A percentile compares a stretch with the other conserved stretches of the same genome.
phyloP scores from a whole-genome alignment of 1,284 basidiomycete genomes.

The Coniophora puteana region DNA sequence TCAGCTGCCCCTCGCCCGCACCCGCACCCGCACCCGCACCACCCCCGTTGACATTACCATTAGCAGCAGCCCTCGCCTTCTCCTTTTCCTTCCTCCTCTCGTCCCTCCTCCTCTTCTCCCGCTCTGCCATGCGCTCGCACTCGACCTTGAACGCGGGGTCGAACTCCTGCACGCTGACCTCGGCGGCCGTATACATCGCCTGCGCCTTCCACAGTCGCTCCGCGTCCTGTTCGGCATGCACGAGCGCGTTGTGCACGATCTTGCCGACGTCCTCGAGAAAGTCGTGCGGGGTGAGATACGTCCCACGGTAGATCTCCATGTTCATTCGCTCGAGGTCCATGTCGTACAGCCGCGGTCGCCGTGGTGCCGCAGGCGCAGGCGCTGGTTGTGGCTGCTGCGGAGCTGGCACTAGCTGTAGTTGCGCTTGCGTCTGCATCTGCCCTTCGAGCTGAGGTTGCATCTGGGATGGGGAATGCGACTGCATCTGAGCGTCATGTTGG shows the following conservation, averaged over 20 bases:
- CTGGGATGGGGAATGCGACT: slow-evolving; percentile 9
- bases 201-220: slow-evolving; percentile 82
- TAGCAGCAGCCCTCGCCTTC: slow-evolving; percentile 24
- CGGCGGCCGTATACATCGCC: slow-evolving; percentile 85
- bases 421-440: slow-evolving; percentile 33
- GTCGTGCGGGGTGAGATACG: slow-evolving; percentile 84
- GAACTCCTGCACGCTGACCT: slow-evolving; percentile 87
- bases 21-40: slow-evolving; percentile 25
- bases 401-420: slow-evolving; percentile 14
- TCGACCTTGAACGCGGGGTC: slow-evolving; percentile 81
- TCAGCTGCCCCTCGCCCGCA: slow-evolving; percentile 40
- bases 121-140: slow-evolving; percentile 84
- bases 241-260: slow-evolving; percentile 86
- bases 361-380: no score
- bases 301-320: slow-evolving; percentile 78
- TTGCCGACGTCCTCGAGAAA: slow-evolving; percentile 88
- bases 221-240: slow-evolving; percentile 60
- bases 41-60: slow-evolving; percentile 21
- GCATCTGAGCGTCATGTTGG: slow-evolving; percentile 20
- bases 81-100: slow-evolving; percentile 50
- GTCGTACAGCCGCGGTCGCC: slow-evolving; percentile 50
- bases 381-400: slow-evolving; percentile 6
- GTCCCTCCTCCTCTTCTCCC: slow-evolving; percentile 70
- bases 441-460: slow-evolving; percentile 25
- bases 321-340: slow-evolving; percentile 94